Conservation (phyloP, 345 rosid species). For the Moricandia arvensis region DNA sequence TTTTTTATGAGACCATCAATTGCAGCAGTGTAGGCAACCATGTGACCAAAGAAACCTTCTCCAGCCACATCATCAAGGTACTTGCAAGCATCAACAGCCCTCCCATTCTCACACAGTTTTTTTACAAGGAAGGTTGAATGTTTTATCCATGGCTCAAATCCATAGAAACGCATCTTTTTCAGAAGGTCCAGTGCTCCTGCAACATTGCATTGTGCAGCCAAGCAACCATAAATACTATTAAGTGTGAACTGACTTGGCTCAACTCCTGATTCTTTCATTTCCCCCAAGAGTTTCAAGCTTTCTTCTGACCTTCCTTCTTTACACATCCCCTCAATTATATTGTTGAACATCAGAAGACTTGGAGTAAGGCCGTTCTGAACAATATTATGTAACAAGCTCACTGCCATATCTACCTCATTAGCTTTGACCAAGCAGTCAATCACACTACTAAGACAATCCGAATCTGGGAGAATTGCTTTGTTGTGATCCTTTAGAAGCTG, state of each 20-base stretch:
- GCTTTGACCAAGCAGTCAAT: constrained; percentile 50
- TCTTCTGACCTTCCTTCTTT: constrained; percentile 64
- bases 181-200: constrained; percentile 57
- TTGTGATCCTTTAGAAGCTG: constrained; percentile 39
- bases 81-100: constrained; percentile 55
- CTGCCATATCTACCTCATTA: background rate
- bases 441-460: constrained; percentile 48
- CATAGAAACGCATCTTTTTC: constrained; percentile 69
- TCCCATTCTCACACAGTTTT: constrained; percentile 54
- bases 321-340: constrained; percentile 62
- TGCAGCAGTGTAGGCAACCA: constrained; percentile 76
- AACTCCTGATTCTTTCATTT: constrained; percentile 61
- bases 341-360: constrained; percentile 49
- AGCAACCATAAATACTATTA: constrained; percentile 67
- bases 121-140: constrained; percentile 65
- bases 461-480: constrained; percentile 42
- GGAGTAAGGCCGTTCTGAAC: constrained; percentile 43
- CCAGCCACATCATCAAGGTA: constrained; percentile 60
- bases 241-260: constrained; percentile 64
- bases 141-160: constrained; percentile 81
- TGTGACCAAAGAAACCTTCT: constrained; percentile 78
- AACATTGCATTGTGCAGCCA: constrained; percentile 59
- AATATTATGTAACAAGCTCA: constrained; percentile 54
- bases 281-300: constrained; percentile 55
- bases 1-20: constrained; percentile 60